phyloP scores from a whole-genome alignment of 1,284 basidiomycete species.

The Fomitopsis betulina region DNA sequence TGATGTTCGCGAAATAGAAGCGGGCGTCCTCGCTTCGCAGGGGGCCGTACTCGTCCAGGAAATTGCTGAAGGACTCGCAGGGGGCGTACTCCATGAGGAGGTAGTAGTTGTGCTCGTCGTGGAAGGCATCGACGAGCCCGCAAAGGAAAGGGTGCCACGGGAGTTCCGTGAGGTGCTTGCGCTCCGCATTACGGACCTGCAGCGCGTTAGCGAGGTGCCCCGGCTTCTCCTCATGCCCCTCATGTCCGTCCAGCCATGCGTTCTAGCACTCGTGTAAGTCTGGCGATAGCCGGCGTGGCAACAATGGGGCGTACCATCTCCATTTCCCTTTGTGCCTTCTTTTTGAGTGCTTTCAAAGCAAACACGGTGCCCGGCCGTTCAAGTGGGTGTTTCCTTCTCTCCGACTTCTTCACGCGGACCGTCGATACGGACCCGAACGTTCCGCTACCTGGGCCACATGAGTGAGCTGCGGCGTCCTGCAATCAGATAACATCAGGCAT shows the following conservation, averaged over 20 bases:
- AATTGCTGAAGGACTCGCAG: conserved; percentile 34
- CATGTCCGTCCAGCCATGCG: neutral
- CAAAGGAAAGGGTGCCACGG: conserved; percentile 50
- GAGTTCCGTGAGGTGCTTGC: conserved; percentile 32
- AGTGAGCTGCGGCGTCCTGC: neutral
- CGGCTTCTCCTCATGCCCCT: conserved; percentile 18
- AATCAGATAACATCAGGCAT: no score
- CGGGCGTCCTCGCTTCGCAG: conserved; percentile 28
- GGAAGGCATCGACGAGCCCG: conserved; percentile 38
- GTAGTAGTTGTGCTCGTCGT: conserved; percentile 44
- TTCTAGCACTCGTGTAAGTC: neutral
- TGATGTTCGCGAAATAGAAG: conserved; percentile 59
- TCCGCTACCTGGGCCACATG: neutral
- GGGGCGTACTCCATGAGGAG: conserved; percentile 44
- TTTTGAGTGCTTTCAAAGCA: neutral
- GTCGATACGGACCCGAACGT: neutral
- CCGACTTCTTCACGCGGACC: neutral
- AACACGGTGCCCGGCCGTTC: neutral
- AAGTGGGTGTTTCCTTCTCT: neutral
- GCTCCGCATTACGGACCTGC: conserved; percentile 32
- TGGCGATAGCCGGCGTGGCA: neutral
- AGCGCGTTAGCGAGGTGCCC: neutral
- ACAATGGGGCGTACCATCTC: neutral
- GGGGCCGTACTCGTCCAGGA: conserved; percentile 30
- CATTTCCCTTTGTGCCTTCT: neutral